Evolutionary conservation across 192 early-diverging fungal genomes (phyloP).

Genomic region (Allomyces javanicus): DNA sequence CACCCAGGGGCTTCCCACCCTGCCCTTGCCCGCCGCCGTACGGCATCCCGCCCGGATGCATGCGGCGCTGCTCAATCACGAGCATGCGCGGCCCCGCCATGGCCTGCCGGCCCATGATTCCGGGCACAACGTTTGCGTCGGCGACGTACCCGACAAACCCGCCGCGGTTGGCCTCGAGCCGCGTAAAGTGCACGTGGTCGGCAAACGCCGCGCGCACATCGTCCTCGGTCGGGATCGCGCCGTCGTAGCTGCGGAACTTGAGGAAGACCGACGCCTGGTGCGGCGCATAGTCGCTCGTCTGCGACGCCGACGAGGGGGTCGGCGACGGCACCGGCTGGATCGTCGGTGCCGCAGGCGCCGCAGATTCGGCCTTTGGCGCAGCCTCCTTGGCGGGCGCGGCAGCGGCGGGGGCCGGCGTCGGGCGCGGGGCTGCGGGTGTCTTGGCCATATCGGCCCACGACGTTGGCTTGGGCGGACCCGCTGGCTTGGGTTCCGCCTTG

Average conservation of each 20-base stretch:
- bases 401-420: not conserved
- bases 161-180: not conserved
- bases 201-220: not conserved
- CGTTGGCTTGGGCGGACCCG: not conserved
- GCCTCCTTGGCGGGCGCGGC: not conserved
- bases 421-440: not conserved
- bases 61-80: too few species aligned
- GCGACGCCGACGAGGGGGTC: too few species aligned
- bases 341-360: not conserved
- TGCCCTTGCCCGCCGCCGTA: not conserved
- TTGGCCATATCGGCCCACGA: not conserved
- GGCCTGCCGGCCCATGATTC: too few species aligned
- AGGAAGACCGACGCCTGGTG: too few species aligned
- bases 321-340: not conserved
- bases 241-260: too few species aligned
- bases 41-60: not conserved
- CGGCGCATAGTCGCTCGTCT: too few species aligned
- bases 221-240: not conserved
- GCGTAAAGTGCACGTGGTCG: not conserved
- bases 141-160: too few species aligned
- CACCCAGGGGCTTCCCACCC: not conserved
- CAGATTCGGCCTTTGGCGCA: not conserved
- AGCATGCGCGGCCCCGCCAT: too few species aligned
- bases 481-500: conserved; percentile 12
- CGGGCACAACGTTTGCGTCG: too few species aligned